Percentiles rank a stretch among this genome's conserved stretches.
Conservation (phyloP, 1,139 yeast species). For the Zygosaccharomyces pseudobailii region DNA sequence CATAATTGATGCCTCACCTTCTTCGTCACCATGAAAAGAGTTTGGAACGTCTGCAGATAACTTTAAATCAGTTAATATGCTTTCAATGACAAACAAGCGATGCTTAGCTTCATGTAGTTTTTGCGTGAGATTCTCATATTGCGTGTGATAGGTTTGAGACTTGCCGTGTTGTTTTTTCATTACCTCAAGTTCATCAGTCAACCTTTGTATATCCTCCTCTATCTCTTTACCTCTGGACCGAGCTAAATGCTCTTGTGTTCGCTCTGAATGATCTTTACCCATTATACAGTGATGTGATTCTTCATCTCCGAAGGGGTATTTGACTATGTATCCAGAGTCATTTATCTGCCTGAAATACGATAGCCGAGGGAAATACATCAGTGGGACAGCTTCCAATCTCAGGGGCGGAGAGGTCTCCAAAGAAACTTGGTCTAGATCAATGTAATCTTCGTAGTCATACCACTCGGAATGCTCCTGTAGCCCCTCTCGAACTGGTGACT, state of each 20-base stretch:
- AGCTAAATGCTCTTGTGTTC: slow-evolving; percentile 46
- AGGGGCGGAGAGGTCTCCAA: slow-evolving; percentile 48
- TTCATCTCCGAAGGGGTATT: slow-evolving; percentile 65
- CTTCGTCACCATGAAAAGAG: slow-evolving; percentile 9
- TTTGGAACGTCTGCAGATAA: slow-evolving; percentile 30
- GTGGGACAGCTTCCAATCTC: slow-evolving; percentile 54
- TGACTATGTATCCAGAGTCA: slow-evolving; percentile 46
- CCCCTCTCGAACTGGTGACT: slow-evolving; percentile 8
- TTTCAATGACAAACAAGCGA: slow-evolving; percentile 37
- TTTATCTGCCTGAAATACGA: slow-evolving; percentile 69
- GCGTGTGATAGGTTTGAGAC: slow-evolving; percentile 13
- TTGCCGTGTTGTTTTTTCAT: slow-evolving; percentile 10
- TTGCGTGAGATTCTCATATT: slow-evolving; percentile 23
- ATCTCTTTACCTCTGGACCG: slow-evolving; percentile 41
- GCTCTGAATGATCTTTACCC: slow-evolving; percentile 52
- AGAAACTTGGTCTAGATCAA: slow-evolving; percentile 59
- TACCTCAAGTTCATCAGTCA: slow-evolving; percentile 7
- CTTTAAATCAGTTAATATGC: slow-evolving; percentile 33
- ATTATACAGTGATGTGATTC: slow-evolving; percentile 61
- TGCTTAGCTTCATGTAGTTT: slow-evolving; percentile 39
- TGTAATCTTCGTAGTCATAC: slow-evolving; percentile 75
- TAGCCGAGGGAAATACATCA: slow-evolving; percentile 68
- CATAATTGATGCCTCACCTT: not conserved
- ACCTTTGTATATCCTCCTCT: slow-evolving; percentile 35
- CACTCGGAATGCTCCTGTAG: slow-evolving; percentile 46